A percentile compares a stretch with the other conserved stretches of the same genome.
phyloP scores from a whole-genome alignment of 352 stramenopile species.

The Poterioochromonas sp. region DNA sequence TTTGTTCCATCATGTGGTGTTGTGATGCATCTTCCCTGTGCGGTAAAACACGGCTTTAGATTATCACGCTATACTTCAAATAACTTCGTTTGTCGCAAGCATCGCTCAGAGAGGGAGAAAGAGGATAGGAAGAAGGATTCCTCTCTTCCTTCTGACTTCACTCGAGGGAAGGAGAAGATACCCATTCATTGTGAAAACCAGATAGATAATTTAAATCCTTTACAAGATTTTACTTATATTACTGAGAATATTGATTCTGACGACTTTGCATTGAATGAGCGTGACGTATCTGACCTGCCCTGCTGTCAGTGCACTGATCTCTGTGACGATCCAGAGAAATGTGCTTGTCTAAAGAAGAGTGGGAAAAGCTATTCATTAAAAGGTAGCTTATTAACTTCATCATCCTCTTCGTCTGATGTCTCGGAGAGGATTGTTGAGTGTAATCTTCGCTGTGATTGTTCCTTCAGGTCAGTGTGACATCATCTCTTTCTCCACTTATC shows the following conservation, averaged over 20 bases:
- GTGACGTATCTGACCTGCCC: neutral
- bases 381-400: neutral
- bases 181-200: constrained; percentile 13
- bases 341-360: neutral
- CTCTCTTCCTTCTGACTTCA: constrained; percentile 11
- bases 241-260: neutral
- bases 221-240: no score
- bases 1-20: neutral
- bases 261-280: neutral
- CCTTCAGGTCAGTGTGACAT: neutral
- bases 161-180: constrained; percentile 10
- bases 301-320: neutral
- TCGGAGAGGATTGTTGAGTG: neutral
- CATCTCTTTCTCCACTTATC: neutral
- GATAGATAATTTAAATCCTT: constrained; percentile 18
- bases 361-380: neutral
- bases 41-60: constrained; percentile 15
- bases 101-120: constrained; percentile 5
- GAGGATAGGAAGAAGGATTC: constrained; percentile 11
- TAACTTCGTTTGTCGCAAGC: constrained; percentile 2
- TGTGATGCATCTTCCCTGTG: constrained; percentile 20
- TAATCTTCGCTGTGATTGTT: constrained; percentile 13
- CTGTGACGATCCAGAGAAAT: neutral
- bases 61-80: neutral
- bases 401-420: no score